Evolutionary conservation across 129 eudicot genomes (phyloP), one percentile per base, ranked within the genome.

Genomic region (Artemisia argyi): DNA sequence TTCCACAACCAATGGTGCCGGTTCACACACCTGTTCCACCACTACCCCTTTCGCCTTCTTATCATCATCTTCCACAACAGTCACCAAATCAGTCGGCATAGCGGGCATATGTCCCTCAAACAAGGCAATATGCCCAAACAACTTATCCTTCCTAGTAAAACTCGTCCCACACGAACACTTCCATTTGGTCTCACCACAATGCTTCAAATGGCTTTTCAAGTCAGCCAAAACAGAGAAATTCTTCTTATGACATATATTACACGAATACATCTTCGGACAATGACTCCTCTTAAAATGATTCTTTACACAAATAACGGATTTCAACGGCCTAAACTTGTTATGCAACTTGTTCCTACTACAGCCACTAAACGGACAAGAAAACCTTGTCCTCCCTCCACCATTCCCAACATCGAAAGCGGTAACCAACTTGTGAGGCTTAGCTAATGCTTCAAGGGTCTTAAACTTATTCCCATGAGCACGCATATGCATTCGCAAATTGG

Each of bases 101-200:
- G 89, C 92, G 7, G 97, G 98, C 97, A 87, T 85, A 72, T 93
- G 98, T 32, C 98, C 98, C 60, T 93, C 98, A 65, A 93, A 93
- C 74, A 93, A 73, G 5, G 97, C 86, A 80, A 93, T 77, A 63
- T 93, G 98, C 68, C 97, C 95, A 73, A 93, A 93, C 89, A 93
- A 70, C 85, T 93, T 93, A 67, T 93, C 97, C 84, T 93, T 93
- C 42, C 98, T 72, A 13, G 98, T 87, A 50, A 93, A 93, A 60
- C 81, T 89, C 19, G 97, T 93, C 68, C 98, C 98, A 71, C 98
- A 93, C 2, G 92, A 82, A 61, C 98, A 93, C 74, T 78, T 83
- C 98, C 97, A 89, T 65, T 80, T 87, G 0, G 80, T 80, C 85
- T 90, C 98, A 6, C 98, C 97, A 68, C 99, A 94, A 73, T 88